phyloP scores from a whole-genome alignment of 176 grass and related monocot genomes.

The Elymus sibiricus region DNA sequence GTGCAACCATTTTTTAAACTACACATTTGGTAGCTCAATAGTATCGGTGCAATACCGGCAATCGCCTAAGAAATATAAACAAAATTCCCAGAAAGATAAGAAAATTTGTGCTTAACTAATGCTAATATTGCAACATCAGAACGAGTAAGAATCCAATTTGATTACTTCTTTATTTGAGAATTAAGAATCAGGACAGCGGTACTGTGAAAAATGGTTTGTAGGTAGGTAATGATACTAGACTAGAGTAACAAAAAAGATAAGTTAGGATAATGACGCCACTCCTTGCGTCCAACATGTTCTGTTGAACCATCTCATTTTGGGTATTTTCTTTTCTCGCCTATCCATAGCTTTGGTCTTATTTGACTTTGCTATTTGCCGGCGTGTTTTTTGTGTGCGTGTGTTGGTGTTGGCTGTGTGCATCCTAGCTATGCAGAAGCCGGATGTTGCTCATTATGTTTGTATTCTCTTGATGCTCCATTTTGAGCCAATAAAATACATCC shows the following conservation, averaged over 20 bases:
- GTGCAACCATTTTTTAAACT: not conserved
- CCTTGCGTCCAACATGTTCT: not conserved
- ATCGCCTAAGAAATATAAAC: not conserved
- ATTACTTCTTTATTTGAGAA: not conserved
- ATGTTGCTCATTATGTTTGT: no score
- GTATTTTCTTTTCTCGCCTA: no score
- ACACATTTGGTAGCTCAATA: not conserved
- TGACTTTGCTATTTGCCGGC: no score
- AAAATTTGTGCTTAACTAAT: not conserved
- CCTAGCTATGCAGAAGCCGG: no score
- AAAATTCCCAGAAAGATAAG: not conserved
- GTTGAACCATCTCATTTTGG: not conserved
- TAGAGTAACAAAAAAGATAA: not conserved
- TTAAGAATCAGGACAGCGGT: not conserved
- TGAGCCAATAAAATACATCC: no score
- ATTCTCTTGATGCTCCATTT: no score
- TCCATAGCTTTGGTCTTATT: no score
- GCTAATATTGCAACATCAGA: not conserved
- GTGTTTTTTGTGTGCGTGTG: no score
- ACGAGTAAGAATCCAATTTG: slow-evolving; percentile 1
- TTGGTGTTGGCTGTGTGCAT: no score
- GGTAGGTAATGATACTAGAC: not conserved
- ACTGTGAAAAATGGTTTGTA: not conserved
- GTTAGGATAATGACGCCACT: not conserved
- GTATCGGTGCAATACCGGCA: not conserved